Evolutionary conservation across 1,284 basidiomycete genomes (phyloP).

Genomic region (Leccinum subrobustum): DNA sequence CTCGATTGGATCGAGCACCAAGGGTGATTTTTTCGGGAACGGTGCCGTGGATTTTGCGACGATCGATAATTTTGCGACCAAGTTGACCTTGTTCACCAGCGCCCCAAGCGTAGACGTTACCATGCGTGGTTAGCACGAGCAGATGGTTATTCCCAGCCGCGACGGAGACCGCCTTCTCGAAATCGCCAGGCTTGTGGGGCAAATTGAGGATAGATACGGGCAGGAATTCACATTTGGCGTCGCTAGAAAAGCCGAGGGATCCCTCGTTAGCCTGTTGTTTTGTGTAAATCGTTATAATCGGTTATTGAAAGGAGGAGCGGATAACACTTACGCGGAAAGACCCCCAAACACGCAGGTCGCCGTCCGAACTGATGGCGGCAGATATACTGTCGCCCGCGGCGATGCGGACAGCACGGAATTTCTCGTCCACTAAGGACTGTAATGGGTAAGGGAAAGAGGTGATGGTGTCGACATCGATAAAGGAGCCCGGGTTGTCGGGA

Average conservation of each 20-base stretch:
- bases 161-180: conserved; percentile 76
- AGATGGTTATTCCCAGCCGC: conserved; percentile 87
- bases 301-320: conserved; percentile 2
- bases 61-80: conserved; percentile 81
- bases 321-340: conserved; percentile 76
- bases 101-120: conserved; percentile 84
- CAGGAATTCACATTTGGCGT: conserved; percentile 61
- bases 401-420: conserved; percentile 81
- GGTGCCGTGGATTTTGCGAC: conserved; percentile 82
- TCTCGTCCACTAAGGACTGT: conserved; percentile 66
- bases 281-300: conserved; percentile 14
- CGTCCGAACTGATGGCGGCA: conserved; percentile 75
- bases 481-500: conserved; percentile 56
- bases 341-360: conserved; percentile 88
- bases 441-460: conserved; percentile 77
- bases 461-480: conserved; percentile 74
- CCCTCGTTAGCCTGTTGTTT: conserved; percentile 69
- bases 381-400: conserved; percentile 86
- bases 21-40: conserved; percentile 79
- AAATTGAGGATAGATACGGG: conserved; percentile 73
- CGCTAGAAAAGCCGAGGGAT: conserved; percentile 80
- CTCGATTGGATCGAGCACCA: conserved; percentile 65
- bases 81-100: conserved; percentile 87
- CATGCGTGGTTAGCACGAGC: conserved; percentile 81
- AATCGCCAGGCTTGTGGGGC: conserved; percentile 58